phyloP scores from a whole-genome alignment of 805 yeast genomes.

The Jamesozyma piceae region DNA sequence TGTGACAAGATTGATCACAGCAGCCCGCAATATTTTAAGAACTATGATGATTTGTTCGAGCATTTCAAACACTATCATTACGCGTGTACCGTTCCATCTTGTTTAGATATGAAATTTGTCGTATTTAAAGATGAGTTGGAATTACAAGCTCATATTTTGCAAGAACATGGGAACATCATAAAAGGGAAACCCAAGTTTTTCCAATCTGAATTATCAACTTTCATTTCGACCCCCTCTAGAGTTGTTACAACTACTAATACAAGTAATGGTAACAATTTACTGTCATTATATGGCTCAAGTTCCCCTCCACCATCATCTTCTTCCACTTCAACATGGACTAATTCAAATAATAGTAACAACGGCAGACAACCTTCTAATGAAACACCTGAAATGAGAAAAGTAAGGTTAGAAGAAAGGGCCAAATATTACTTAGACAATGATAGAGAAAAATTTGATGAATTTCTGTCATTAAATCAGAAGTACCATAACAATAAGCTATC shows the following conservation, averaged over 20 bases:
- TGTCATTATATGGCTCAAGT: not conserved
- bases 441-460: slow-evolving; percentile 37
- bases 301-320: slow-evolving; percentile 3
- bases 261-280: not conserved
- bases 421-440: slow-evolving; percentile 63
- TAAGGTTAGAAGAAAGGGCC: slow-evolving; percentile 76
- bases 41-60: slow-evolving; percentile 62
- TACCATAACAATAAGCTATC: slow-evolving; percentile 40
- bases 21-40: slow-evolving; percentile 63
- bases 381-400: slow-evolving; percentile 40
- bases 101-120: slow-evolving; percentile 84
- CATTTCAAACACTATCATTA: slow-evolving; percentile 73
- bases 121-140: slow-evolving; percentile 84
- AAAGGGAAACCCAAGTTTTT: slow-evolving; percentile 32
- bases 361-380: slow-evolving; percentile 8
- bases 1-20: slow-evolving; percentile 64
- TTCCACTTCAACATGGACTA: not conserved
- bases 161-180: slow-evolving; percentile 49
- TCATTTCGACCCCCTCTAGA: slow-evolving; percentile 31
- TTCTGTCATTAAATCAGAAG: slow-evolving; percentile 39
- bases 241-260: slow-evolving; percentile 16
- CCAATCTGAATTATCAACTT: slow-evolving; percentile 58
- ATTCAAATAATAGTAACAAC: not conserved
- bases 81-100: slow-evolving; percentile 64
- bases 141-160: slow-evolving; percentile 76